phyloP scores from a whole-genome alignment of 2,329 filamentous ascomycete genomes.

The Polytolypa hystricis region DNA sequence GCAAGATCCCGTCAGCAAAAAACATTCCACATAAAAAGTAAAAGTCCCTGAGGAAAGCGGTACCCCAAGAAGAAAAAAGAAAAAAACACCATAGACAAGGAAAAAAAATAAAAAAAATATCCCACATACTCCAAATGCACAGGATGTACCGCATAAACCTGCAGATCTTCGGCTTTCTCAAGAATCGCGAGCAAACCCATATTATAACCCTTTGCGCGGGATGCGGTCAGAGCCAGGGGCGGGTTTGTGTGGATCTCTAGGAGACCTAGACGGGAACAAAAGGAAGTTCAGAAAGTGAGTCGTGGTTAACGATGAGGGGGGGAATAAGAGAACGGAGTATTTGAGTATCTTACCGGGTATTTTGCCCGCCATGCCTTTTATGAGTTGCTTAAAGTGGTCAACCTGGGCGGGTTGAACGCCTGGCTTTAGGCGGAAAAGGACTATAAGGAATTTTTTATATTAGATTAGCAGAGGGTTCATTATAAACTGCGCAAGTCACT shows the following conservation, averaged over 20 bases:
- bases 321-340: not conserved
- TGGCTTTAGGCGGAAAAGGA: slow-evolving; percentile 34
- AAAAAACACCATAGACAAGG: too few species aligned
- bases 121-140: slow-evolving; percentile 34
- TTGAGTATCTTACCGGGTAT: slow-evolving; percentile 25
- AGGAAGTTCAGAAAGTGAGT: too few species aligned
- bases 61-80: not conserved
- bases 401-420: slow-evolving; percentile 25
- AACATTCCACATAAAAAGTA: not conserved
- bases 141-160: slow-evolving; percentile 35
- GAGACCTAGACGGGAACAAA: slow-evolving; percentile 21
- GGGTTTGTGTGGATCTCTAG: slow-evolving; percentile 25
- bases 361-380: slow-evolving; percentile 31
- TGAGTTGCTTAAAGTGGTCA: slow-evolving; percentile 19
- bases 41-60: not conserved
- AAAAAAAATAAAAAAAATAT: slow-evolving; percentile 3
- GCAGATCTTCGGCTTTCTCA: slow-evolving; percentile 33
- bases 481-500: not conserved
- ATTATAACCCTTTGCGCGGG: slow-evolving; percentile 35
- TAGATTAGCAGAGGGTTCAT: not conserved
- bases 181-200: slow-evolving; percentile 37
- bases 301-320: not conserved
- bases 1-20: slow-evolving; percentile 4
- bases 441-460: slow-evolving; percentile 13
- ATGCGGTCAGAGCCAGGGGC: slow-evolving; percentile 30